Evolutionary conservation across 2,329 filamentous ascomycete genomes (phyloP), one percentile per base, ranked within the genome.

Genomic region (Colletotrichum cordylinicola): DNA sequence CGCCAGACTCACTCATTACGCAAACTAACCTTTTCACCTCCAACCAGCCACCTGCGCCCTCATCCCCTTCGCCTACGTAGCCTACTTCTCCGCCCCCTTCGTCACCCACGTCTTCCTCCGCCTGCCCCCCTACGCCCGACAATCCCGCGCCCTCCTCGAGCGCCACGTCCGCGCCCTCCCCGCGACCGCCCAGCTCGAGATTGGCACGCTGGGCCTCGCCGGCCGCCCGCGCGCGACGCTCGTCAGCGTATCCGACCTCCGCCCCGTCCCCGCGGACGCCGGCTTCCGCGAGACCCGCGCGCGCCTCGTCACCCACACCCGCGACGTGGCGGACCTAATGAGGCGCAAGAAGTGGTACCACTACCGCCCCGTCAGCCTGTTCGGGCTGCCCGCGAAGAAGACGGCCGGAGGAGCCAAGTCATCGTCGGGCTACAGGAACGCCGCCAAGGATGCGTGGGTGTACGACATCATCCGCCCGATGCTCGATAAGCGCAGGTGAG

Each of bases 71-170:
- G 73, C 91, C 43, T 91, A 93, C 80, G 88, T 95, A 27, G 87
- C 90, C 43, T 93, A 92, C 82, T 90, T 90, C 62, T 92, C 93
- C 3, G 88, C 91, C 1, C 94, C 95, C 4, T 94, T 94, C 80
- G 94, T 96, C 9, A 92, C 92, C 55, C 92, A 93, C 80, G 88
- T 97, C 75, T 91, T 94, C 83, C 85, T 97, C 66, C 90, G 90
- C 27, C 87, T 96, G 2, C 95, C 95, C 0, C 82, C 87, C 1
- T 90, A 90, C 78, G 94, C 93, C 18, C 91, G 94, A 60, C 84
- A 87, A 52, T 94, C 93, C 1, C 90, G 89, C 39, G 85, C 89
- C 33, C 84, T 88, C 66, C 85, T 94, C 27, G 84, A 88, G 74
- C 87, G 88, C 70, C 93, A 90, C 81, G 84, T 90, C 37, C 83